Evolutionary conservation across 441 rosid species (phyloP).

Genomic region (California macrophylla): DNA sequence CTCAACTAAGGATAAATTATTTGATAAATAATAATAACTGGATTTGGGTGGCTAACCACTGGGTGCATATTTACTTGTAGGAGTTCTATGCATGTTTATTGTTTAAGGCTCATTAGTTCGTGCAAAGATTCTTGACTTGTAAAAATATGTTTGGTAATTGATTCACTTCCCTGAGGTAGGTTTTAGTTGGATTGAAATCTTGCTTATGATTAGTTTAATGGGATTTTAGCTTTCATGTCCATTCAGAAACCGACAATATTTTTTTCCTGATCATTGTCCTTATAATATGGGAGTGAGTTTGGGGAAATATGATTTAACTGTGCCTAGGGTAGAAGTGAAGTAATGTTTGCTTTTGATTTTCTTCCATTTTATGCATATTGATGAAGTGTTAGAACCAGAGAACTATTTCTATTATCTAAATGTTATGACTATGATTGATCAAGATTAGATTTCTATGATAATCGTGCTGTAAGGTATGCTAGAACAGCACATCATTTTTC

Average conservation of each 20-base stretch:
- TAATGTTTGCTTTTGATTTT: background rate
- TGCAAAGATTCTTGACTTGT: background rate
- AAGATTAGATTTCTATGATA: background rate
- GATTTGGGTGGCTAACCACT: constrained; percentile 22
- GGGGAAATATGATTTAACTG: background rate
- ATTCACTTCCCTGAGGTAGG: background rate
- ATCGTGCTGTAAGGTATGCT: background rate
- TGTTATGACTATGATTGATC: background rate
- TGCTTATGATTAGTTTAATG: background rate
- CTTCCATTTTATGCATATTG: background rate
- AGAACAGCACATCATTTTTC: background rate
- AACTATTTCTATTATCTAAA: background rate
- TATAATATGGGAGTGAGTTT: background rate
- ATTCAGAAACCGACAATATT: background rate
- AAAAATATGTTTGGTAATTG: background rate
- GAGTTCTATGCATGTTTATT: background rate
- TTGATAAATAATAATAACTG: constrained; percentile 11
- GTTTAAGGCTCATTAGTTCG: constrained; percentile 3
- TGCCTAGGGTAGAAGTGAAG: background rate
- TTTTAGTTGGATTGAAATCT: background rate
- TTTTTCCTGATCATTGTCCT: background rate
- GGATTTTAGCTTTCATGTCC: background rate
- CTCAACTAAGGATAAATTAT: background rate
- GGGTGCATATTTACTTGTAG: constrained; percentile 9
- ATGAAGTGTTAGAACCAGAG: background rate